These are phyloP conservation scores for Xylaria sp. DNA, from an alignment of 495 filamentous ascomycete species.

Conservation along the genomic window DNA sequence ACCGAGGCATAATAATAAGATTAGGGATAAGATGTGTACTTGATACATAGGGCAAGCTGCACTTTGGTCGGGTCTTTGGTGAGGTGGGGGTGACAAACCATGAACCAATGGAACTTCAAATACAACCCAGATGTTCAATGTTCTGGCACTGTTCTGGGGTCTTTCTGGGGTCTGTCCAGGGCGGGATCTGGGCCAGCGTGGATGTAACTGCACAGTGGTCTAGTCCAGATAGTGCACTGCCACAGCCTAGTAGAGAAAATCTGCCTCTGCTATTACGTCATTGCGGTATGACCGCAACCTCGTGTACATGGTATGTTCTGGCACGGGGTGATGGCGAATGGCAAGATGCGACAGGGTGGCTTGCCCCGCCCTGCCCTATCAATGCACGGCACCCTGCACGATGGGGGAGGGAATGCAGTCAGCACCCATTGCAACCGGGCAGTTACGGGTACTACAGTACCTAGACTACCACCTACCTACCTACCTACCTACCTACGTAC, in stretches of 20 bases:
- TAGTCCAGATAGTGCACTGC: conserved; percentile 1
- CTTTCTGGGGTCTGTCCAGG: no score
- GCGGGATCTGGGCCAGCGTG: not conserved
- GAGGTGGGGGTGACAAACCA: no score
- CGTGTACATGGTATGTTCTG: not conserved
- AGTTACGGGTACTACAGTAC: not conserved
- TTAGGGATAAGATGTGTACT: no score
- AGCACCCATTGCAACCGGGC: not conserved
- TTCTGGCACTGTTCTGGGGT: no score
- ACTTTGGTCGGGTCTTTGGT: no score
- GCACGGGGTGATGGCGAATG: not conserved
- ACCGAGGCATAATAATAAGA: not conserved
- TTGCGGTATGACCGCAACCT: not conserved
- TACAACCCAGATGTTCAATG: no score
- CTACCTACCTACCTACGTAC: no score
- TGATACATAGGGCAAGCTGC: no score
- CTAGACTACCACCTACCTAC: no score
- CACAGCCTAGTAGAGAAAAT: not conserved
- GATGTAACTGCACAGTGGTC: not conserved
- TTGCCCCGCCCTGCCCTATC: not conserved
- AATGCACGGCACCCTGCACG: not conserved
- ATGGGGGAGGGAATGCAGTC: not conserved
- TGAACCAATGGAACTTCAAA: no score
- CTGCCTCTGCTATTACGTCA: conserved; percentile 20
- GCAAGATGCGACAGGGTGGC: not conserved